Percentiles rank a stretch among this genome's conserved stretches.
Conservation (phyloP, 78 protist species). For the Dictyostelium brefeldianum region DNA sequence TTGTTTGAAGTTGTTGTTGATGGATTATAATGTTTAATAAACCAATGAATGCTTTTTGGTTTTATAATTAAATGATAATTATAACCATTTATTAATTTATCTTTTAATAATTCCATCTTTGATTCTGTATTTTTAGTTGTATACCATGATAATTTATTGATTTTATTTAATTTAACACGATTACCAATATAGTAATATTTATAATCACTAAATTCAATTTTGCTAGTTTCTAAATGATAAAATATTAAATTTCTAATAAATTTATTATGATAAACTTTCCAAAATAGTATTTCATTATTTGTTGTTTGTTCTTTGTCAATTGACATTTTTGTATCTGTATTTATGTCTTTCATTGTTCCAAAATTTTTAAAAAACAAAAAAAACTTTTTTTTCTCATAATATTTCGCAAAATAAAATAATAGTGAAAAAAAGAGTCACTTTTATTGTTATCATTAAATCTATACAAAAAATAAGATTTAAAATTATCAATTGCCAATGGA, state of each 20-base stretch:
- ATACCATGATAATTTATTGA: not conserved
- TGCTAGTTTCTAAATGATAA: not conserved
- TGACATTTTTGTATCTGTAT: too few species aligned
- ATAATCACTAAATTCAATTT: not conserved
- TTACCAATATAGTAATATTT: not conserved
- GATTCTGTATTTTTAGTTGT: not conserved
- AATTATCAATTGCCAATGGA: too few species aligned
- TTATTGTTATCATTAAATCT: too few species aligned
- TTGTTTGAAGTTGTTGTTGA: not conserved
- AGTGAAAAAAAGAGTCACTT: too few species aligned
- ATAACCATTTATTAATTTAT: not conserved
- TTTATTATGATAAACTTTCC: slow-evolving; percentile 13
- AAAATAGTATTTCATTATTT: not conserved
- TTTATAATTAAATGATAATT: not conserved
- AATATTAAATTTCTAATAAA: not conserved
- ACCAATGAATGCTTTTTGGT: not conserved
- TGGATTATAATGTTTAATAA: not conserved
- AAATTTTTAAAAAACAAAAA: too few species aligned
- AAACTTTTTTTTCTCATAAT: too few species aligned
- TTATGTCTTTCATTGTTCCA: too few species aligned
- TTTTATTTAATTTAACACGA: not conserved
- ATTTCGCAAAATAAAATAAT: too few species aligned
- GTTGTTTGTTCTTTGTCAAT: too few species aligned
- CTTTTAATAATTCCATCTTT: not conserved
- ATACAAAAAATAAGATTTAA: too few species aligned